Evolutionary conservation across 75 land plant genomes (phyloP), one percentile per base, ranked within the genome.

Genomic region (Chamaecyparis obtusa): DNA sequence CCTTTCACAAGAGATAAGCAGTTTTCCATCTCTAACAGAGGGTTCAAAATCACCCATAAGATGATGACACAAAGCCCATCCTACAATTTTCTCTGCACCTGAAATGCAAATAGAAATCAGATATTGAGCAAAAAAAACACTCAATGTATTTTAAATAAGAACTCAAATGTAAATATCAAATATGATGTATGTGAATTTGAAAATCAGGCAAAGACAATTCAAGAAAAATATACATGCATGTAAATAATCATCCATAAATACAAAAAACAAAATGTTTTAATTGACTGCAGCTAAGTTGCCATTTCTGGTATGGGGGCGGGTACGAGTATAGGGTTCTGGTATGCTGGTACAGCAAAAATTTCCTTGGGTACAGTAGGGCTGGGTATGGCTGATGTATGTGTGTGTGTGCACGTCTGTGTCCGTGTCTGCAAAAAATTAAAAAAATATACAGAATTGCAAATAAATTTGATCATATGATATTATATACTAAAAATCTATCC

Each of bases 11-110:
- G 94, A 90, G 72, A 96, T 85, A 7, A 88, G 71, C 39, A 94
- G 90, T 82, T 95, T 96, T 14, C 87, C 83, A 57, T 93, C 92
- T 79, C 87, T 91, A 4, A 64, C 49, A 30, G 82, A 51, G 2
- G 89, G 83, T 15, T 91, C 93, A 48, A 76, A 71, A 72, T 39
- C 30, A 27, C 27, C 17, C 94, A 90, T 95, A 37, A 95, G 89
- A 75, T 96, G 92, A 69, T 95, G 90, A 87, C 94, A 91, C 41
- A 96, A 54, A 64, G 94, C 95, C 96, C 96, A 96, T n/a, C 98
- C 98, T 46, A 96, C 87, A 33, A 96, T 56, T 86, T 90, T 92
- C 84, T 96, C 96, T 80, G 91, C 97, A 87, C 87, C 96, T 96
- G 83, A 19, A 72, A 79, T n/a, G 46, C 1, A 75, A 64, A 41